phyloP scores from a whole-genome alignment of 805 yeast species.

The Ogataea paradorogensis region DNA sequence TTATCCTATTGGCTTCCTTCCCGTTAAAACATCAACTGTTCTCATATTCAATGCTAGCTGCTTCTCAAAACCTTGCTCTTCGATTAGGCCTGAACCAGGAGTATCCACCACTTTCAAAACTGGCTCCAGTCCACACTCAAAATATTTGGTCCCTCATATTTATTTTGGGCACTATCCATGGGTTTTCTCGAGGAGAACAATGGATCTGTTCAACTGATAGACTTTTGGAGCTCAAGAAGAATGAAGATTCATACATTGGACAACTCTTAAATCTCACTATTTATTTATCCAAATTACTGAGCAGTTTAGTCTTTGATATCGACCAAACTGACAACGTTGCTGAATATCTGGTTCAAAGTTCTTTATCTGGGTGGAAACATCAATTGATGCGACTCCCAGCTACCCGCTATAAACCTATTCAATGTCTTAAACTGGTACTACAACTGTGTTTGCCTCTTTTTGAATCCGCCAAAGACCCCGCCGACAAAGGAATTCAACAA shows the following conservation, averaged over 20 bases:
- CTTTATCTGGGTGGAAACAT: slow-evolving; percentile 26
- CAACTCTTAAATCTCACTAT: slow-evolving; percentile 20
- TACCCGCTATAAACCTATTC: slow-evolving; percentile 5
- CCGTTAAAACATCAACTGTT: slow-evolving; percentile 21
- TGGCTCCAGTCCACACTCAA: slow-evolving; percentile 17
- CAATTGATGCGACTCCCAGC: slow-evolving; percentile 14
- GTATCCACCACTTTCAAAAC: slow-evolving; percentile 10
- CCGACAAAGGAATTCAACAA: slow-evolving; percentile 11
- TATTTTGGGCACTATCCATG: slow-evolving; percentile 27
- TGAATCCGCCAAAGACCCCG: slow-evolving; percentile 15
- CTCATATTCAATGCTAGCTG: slow-evolving; percentile 24
- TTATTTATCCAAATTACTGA: slow-evolving; percentile 21
- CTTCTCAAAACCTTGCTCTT: slow-evolving; percentile 23
- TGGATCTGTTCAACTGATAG: slow-evolving; percentile 24
- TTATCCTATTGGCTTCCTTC: slow-evolving; percentile 27
- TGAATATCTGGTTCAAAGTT: slow-evolving; percentile 19
- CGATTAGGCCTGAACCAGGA: slow-evolving; percentile 23
- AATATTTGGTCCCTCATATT: slow-evolving; percentile 29
- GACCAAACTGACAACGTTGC: slow-evolving; percentile 13
- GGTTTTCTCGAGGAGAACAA: slow-evolving; percentile 26
- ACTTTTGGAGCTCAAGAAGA: slow-evolving; percentile 17
- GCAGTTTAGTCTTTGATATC: slow-evolving; percentile 22
- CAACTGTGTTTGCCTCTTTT: slow-evolving; percentile 22
- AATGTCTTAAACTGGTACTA: slow-evolving; percentile 13
- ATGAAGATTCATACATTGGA: slow-evolving; percentile 17